A percentile compares a stretch with the other conserved stretches of the same genome.
Conservation (phyloP, 495 filamentous ascomycete genomes). For the Daldinia decipiens region DNA sequence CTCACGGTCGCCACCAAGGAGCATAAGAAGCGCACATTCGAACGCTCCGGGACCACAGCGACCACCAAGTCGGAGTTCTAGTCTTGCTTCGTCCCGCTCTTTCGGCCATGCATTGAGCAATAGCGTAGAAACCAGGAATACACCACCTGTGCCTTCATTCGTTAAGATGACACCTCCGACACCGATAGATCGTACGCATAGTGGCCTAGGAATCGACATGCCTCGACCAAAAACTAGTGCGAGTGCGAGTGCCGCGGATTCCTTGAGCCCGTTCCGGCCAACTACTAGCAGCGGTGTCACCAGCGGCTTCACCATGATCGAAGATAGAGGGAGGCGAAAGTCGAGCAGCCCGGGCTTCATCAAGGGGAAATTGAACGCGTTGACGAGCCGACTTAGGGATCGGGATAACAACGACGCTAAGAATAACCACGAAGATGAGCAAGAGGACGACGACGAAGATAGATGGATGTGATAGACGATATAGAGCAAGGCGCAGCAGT, state of each 20-base stretch:
- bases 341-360: constrained; percentile 48
- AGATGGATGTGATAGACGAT: constrained; percentile 13
- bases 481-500: neutral
- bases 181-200: constrained; percentile 46
- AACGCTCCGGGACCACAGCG: constrained; percentile 52
- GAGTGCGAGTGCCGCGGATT: constrained; percentile 34
- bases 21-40: constrained; percentile 53
- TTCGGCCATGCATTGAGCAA: constrained; percentile 36
- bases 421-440: constrained; percentile 24
- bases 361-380: constrained; percentile 53
- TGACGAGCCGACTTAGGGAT: constrained; percentile 52
- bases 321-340: constrained; percentile 40
- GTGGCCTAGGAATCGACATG: constrained; percentile 44
- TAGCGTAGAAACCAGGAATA: constrained; percentile 20
- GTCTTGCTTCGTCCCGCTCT: constrained; percentile 57
- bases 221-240: constrained; percentile 45
- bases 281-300: constrained; percentile 13
- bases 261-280: constrained; percentile 37
- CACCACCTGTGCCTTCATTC: constrained; percentile 49
- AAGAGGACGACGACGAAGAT: constrained; percentile 35
- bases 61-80: constrained; percentile 58
- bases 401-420: constrained; percentile 45
- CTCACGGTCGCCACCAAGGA: constrained; percentile 60
- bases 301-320: constrained; percentile 19
- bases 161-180: constrained; percentile 56